These are phyloP conservation scores for Sugiyamaella paludigena DNA, from an alignment of 1,139 yeast genomes.

Conservation along the genomic window DNA sequence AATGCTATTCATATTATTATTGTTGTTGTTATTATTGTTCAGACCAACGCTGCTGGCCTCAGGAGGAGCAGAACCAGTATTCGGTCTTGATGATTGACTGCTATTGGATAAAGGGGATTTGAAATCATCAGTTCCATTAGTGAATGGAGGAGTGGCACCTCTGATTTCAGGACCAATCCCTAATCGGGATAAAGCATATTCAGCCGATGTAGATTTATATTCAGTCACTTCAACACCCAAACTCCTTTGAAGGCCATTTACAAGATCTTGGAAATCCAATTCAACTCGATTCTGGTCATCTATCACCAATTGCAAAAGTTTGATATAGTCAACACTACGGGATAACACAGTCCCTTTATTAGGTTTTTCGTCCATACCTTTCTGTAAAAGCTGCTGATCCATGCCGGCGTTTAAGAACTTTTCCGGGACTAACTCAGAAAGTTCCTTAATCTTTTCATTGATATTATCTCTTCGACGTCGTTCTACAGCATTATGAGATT, in stretches of 20 bases:
- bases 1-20: too few species aligned
- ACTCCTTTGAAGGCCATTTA: constrained; percentile 52
- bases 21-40: too few species aligned
- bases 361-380: constrained; percentile 79
- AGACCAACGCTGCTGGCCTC: neutral
- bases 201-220: constrained; percentile 75
- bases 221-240: constrained; percentile 46
- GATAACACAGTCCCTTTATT: constrained; percentile 88
- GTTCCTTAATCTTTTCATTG: constrained; percentile 83
- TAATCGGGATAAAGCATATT: constrained; percentile 67
- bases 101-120: constrained; percentile 13
- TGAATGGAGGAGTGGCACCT: constrained; percentile 14
- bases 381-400: constrained; percentile 23
- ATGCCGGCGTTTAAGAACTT: constrained; percentile 46
- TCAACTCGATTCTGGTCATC: constrained; percentile 69
- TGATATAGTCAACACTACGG: constrained; percentile 81
- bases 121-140: constrained; percentile 10
- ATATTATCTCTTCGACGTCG: constrained; percentile 82
- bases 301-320: constrained; percentile 66
- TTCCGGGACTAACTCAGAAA: constrained; percentile 65
- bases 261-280: constrained; percentile 63
- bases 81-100: constrained; percentile 14
- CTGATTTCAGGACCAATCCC: constrained; percentile 48
- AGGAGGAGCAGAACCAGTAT: constrained; percentile 5
- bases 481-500: constrained; percentile 46